These are phyloP conservation scores for Physaria fendleri DNA, from an alignment of 345 rosid species.

Conservation along the genomic window DNA sequence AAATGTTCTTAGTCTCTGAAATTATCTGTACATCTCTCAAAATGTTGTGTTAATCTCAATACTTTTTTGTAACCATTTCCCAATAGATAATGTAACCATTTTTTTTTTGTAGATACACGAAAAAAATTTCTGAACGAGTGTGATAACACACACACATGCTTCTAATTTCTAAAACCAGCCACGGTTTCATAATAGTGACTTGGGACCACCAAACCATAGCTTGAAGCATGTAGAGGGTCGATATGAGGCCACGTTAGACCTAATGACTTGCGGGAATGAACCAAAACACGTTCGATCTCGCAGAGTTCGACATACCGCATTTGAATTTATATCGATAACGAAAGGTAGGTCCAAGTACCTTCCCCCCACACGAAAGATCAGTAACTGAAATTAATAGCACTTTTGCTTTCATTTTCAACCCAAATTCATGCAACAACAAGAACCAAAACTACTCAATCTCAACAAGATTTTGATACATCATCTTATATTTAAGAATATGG, in stretches of 20 bases:
- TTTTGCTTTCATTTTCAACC: not conserved
- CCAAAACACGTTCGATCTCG: slow-evolving; percentile 12
- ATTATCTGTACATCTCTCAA: too few relatives aligned
- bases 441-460: not conserved
- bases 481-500: not conserved
- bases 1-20: too few relatives aligned
- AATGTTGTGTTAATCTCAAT: too few relatives aligned
- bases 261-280: slow-evolving; percentile 13
- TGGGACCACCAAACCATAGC: slow-evolving; percentile 8
- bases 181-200: not conserved
- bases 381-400: too few relatives aligned
- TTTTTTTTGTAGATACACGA: not conserved
- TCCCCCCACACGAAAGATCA: not conserved
- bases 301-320: not conserved
- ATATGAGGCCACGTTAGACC: slow-evolving; percentile 8
- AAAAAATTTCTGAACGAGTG: not conserved
- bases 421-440: not conserved
- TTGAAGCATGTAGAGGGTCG: not conserved
- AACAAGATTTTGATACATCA: not conserved
- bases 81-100: not conserved
- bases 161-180: not conserved
- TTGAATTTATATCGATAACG: not conserved
- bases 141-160: too few relatives aligned
- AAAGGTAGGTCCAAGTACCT: not conserved
- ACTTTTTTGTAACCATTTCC: too few relatives aligned